Base-by-base conservation (phyloP, 2,329 filamentous ascomycete genomes). In the Paraphoma sp. region DNA sequence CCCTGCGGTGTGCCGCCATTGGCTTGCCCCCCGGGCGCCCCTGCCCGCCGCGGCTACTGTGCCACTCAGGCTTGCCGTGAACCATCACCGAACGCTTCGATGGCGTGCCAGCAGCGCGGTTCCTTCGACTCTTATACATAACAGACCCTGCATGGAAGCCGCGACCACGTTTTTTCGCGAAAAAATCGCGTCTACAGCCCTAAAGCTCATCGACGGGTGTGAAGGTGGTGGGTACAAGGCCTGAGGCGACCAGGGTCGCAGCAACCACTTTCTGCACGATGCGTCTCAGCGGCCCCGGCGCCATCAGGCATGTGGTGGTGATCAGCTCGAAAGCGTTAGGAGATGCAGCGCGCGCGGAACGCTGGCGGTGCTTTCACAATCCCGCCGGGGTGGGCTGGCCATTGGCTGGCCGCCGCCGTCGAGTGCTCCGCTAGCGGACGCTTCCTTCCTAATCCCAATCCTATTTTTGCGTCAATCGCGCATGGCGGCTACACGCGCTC, bases 161-260 rank as follows among this genome's bases (percentile, higher is more conserved):
- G 57, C 54, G 49, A 49, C 60, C 64, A 68, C 69, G 64, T 71
- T 70, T 47, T 74, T 70, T 63, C 33, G 66, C 66, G 62, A 57
- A 70, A 73, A 72, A 68, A 57, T 57, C 59, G 62, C 64, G 63
- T 72, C 62, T 72, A 62, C 60, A 69, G 69, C 66, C 64, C 65
- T 67, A 73, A 57, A 67, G 61, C 45, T 50, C 53, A 54, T 60
- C 52, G 51, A 50, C 55, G 60, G 61, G 57, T 56, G 62, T 65
- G 57, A 53, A 56, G 69, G 68, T 65, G 69, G 70, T 67, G 57
- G 51, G 53, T 51, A 44, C 40, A 56, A 45, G 54, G 56, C 33
- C 53, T 52, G 45, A 54, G 55, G 55, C 50, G n/a, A 47, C 63
- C 47, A 62, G 66, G 67, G 48, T 61, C 51, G 64, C 57, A 59